Evolutionary conservation across 495 filamentous ascomycete genomes (phyloP).

Genomic region (Penicillium desertorum): DNA sequence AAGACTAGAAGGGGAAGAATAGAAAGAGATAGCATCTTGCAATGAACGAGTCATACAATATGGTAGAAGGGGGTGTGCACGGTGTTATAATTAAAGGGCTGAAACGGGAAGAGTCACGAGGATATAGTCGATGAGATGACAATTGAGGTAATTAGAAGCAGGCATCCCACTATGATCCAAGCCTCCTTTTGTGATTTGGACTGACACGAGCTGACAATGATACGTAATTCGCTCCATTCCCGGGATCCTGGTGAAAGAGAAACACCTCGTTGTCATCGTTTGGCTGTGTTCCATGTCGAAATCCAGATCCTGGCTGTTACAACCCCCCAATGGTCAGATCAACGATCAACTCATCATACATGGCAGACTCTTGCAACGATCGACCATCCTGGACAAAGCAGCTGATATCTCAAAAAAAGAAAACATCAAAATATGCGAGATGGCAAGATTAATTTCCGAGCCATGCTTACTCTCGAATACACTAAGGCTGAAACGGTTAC

Average conservation of each 20-base stretch:
- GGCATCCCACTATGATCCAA: neutral
- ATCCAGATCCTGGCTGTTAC: slow-evolving; percentile 1
- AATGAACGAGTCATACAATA: neutral
- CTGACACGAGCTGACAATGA: slow-evolving; percentile 8
- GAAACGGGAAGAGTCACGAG: neutral
- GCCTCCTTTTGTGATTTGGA: slow-evolving; percentile 5
- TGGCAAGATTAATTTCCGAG: neutral
- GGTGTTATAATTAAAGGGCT: neutral
- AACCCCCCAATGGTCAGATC: neutral
- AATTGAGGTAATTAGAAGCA: neutral
- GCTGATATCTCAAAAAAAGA: neutral
- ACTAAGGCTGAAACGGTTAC: neutral
- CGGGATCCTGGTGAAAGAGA: neutral
- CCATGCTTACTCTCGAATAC: slow-evolving; percentile 4
- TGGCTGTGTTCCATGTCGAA: neutral
- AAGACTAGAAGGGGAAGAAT: slow-evolving; percentile 3
- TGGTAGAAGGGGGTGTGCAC: neutral
- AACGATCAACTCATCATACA: neutral
- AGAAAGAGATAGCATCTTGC: neutral
- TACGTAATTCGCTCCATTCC: neutral
- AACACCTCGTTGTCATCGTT: neutral
- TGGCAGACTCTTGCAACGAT: neutral
- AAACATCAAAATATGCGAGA: neutral
- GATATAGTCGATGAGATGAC: neutral
- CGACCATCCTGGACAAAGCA: neutral